Evolutionary conservation across 371 early-diverging fungal genomes (phyloP), one percentile per base, ranked within the genome.

Genomic region (Zopfochytrium polystomum): DNA sequence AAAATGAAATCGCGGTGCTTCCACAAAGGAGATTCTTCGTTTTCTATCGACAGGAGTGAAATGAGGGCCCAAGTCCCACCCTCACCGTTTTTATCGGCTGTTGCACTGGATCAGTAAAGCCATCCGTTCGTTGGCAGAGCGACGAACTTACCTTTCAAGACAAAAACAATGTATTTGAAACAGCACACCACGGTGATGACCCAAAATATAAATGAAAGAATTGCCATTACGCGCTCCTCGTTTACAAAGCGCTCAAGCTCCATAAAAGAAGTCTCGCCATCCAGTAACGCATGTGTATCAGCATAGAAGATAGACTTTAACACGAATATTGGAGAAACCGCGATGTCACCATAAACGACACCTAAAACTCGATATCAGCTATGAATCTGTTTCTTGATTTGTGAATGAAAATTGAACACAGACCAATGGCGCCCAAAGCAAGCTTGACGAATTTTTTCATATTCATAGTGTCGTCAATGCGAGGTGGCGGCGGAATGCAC

Each of bases 71-170:
- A 84, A 2, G 80, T 79, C 32, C 85, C 85, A 30, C 85, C 85
- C 63, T 82, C 80, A n/a, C 85, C 85, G 59, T 83, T 77, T 62
- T 82, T 82, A 59, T 80, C 80, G 2, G 85, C 85, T 68, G 35
- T 38, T 35, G 22, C 47, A 45, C 1, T 26, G 3, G 31, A 59
- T 4, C 18, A 30, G 38, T 49, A 25, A 15, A 33, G n/a, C 15
- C 3, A 6, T 31, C 38, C 27, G 0, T 1, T 13, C 5, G 22
- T 35, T 6, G 30, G 26, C 6, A 1, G 9, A 2, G 23, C 7
- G 0, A 23, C 18, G 29, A 20, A 38, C 38, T 32, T 32, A 75
- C 75, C 75, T 65, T 59, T 68, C 46, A 84, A 34, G 1, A 82
- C 76, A 35, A 82, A 73, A 31, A 74, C 64, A 20, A 78, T 68